Percentiles rank a stretch among this genome's conserved stretches.
phyloP scores from a whole-genome alignment of 345 rosid species.

The Viola odorata region DNA sequence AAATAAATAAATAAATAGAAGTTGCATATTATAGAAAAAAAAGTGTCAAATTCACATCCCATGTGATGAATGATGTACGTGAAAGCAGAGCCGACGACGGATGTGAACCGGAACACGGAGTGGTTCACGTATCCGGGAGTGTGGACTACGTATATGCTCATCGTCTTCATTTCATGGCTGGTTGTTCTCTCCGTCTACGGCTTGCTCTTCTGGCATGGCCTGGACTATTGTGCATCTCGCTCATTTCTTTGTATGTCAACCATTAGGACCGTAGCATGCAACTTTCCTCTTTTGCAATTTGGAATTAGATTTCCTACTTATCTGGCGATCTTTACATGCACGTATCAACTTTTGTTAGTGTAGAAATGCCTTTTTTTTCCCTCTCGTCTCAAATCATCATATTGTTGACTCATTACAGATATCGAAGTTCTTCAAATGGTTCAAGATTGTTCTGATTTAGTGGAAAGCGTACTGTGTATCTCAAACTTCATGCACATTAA shows the following conservation, averaged over 20 bases:
- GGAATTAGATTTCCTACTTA: no score
- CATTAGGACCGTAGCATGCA: neutral
- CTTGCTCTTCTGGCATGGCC: constrained; percentile 75
- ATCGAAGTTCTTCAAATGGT: constrained; percentile 1
- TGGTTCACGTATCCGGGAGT: constrained; percentile 89
- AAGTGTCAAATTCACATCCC: no score
- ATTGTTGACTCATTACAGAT: neutral
- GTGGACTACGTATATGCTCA: constrained; percentile 67
- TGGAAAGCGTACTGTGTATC: neutral
- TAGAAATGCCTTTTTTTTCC: neutral
- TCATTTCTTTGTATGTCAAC: constrained; percentile 49
- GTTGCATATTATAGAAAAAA: no score
- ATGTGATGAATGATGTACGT: no score
- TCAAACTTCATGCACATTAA: neutral
- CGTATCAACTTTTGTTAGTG: neutral
- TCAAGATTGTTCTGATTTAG: neutral
- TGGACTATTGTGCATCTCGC: constrained; percentile 75
- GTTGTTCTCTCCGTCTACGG: constrained; percentile 52
- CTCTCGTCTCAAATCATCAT: neutral
- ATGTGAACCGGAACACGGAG: no score
- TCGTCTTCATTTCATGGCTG: constrained; percentile 69
- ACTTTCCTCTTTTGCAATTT: no score
- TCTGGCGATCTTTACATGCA: neutral
- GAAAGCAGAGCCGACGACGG: no score
- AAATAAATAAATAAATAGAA: no score